A percentile compares a stretch with the other conserved stretches of the same genome.
Evolutionary conservation across 2,329 filamentous ascomycete genomes (phyloP).

Genomic region (Penicillium sp.): DNA sequence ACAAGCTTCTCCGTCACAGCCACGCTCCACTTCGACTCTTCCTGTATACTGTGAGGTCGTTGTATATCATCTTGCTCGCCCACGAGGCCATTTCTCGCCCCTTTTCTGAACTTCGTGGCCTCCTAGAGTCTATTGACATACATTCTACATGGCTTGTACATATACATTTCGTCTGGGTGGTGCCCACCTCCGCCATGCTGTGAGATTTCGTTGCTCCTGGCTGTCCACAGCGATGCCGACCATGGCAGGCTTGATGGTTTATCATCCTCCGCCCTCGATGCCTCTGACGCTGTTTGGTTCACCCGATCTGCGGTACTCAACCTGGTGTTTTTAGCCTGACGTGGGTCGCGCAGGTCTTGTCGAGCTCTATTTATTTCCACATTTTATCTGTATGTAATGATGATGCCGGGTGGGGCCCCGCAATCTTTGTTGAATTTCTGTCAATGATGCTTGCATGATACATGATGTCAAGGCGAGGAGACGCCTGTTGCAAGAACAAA

Average conservation of each 20-base stretch:
- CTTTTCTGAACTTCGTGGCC: slow-evolving; percentile 4
- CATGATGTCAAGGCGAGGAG: slow-evolving; percentile 10
- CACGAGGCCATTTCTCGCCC: slow-evolving; percentile 14
- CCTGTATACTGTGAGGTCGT: slow-evolving; percentile 13
- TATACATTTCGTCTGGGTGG: slow-evolving; percentile 31
- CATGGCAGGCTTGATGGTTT: no score
- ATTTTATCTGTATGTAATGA: slow-evolving; percentile 27
- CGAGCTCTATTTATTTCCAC: slow-evolving; percentile 5
- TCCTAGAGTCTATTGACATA: slow-evolving; percentile 22
- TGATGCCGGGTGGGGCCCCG: slow-evolving; percentile 11
- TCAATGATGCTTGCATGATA: slow-evolving; percentile 18
- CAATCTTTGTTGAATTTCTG: slow-evolving; percentile 9
- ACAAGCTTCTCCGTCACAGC: not conserved
- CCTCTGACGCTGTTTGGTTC: no score
- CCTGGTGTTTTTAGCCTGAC: no score
- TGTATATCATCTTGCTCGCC: slow-evolving; percentile 19
- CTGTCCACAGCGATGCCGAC: slow-evolving; percentile 7
- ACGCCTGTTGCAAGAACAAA: slow-evolving; percentile 17
- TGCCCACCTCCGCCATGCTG: slow-evolving; percentile 7
- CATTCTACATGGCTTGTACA: slow-evolving; percentile 35
- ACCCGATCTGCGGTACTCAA: no score
- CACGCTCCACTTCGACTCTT: slow-evolving; percentile 11
- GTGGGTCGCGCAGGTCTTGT: no score
- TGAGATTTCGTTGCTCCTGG: not conserved
- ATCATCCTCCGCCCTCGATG: no score